phyloP scores from a whole-genome alignment of 139 green algal species.

The Nannochloris sp. region DNA sequence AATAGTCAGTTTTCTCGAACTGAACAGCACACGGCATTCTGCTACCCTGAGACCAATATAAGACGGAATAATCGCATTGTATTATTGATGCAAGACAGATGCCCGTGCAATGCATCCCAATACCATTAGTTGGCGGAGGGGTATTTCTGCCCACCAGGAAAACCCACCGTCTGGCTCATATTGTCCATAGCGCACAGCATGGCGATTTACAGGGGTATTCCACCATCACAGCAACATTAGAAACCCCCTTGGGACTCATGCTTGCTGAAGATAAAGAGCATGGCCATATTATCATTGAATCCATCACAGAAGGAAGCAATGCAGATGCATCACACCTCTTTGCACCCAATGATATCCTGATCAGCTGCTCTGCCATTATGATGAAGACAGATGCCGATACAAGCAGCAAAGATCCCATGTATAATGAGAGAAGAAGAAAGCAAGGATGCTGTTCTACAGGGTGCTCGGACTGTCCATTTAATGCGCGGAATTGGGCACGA shows the following conservation, averaged over 20 bases:
- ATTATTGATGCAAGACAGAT: too few species aligned
- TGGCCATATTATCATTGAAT: not conserved
- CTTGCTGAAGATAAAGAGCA: not conserved
- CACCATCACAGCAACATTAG: not conserved
- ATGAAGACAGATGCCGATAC: not conserved
- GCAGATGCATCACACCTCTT: not conserved
- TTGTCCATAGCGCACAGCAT: too few species aligned
- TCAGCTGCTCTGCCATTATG: not conserved
- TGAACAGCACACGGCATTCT: too few species aligned
- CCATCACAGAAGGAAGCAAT: not conserved
- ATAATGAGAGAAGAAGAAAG: not conserved
- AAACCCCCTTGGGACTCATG: not conserved
- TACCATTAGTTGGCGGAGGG: too few species aligned
- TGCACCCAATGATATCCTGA: not conserved
- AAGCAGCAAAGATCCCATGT: not conserved
- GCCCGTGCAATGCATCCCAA: too few species aligned
- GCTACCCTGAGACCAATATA: too few species aligned
- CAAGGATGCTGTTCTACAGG: conserved; percentile 1
- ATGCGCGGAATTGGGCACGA: not conserved
- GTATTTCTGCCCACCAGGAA: too few species aligned
- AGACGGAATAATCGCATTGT: too few species aligned
- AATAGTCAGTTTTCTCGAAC: too few species aligned
- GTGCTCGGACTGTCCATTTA: not conserved
- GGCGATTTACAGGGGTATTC: too few species aligned
- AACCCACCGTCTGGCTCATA: too few species aligned